Base-by-base conservation (phyloP, 208 protist genomes). In the Acanthamoeba triangularis region DNA sequence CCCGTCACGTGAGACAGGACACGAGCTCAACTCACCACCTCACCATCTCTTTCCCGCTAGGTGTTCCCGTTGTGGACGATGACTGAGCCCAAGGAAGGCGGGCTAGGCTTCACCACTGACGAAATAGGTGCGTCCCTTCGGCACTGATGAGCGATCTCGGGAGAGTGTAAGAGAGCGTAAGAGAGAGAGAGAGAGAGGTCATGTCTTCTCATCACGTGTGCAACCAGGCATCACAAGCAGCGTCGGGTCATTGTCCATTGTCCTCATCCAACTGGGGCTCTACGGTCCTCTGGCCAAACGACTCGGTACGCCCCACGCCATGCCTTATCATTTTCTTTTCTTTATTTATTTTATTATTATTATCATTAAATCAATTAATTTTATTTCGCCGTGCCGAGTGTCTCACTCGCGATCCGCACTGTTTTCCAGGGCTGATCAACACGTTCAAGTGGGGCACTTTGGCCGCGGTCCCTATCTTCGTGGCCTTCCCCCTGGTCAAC, bases 391-490 rank as follows among this genome's bases (percentile, higher is more conserved):
- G n/a, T n/a, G n/a, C n/a, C n/a, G n/a, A n/a, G n/a, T n/a, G 52
- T 56, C 14, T 63, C 23, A 63, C 13, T 11, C 49, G 49, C 0
- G 49, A 54, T 18, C 49, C 14, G 49, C 13, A 18, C 18, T 76
- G 8, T 41, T 41, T 11, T 33, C 1, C 67, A 76, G 74, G 74
- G 20, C 49, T 82, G 74, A 52, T 82, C 20, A 82, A 82, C 30
- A 82, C 74, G 25, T 82, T 82, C 37, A 82, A 82, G 37, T 82
- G 74, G 74, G 74, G 74, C 74, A 82, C 74, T 0, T 54, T 82
- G 25, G 74, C 74, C 4, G 74, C 74, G 10, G 74, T 52, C 0
- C 74, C 74, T 35, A 82, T 82, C 25, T 82, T 82, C 41, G 37
- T 82, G 20, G 74, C 74, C 74, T 82, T 82, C 25, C 74, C 74